Conservation (phyloP, 1,284 basidiomycete species). For the Schizopora paradoxa region DNA sequence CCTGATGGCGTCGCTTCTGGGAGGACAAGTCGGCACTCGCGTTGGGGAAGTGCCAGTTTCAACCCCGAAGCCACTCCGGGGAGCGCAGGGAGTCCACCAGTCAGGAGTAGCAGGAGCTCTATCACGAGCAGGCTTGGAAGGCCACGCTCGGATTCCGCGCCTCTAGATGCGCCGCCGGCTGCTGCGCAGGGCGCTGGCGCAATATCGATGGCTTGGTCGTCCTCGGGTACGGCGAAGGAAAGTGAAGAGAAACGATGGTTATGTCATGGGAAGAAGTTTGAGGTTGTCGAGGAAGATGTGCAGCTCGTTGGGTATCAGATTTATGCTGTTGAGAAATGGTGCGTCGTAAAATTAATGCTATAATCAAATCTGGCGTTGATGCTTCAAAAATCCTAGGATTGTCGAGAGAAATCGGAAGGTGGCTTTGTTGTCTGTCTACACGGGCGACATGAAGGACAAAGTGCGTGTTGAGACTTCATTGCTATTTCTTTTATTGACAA, state of each 20-base stretch:
- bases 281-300: constrained; percentile 41
- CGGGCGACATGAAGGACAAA: constrained; percentile 63
- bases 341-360: constrained; percentile 21
- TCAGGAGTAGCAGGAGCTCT: too few species aligned
- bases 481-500: constrained; percentile 5
- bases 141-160: constrained; percentile 9
- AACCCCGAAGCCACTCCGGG: too few species aligned
- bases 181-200: background rate
- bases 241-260: constrained; percentile 10
- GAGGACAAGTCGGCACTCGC: too few species aligned
- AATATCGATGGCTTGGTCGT: too few species aligned
- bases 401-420: constrained; percentile 57
- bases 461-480: constrained; percentile 28
- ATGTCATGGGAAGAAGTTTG: constrained; percentile 30
- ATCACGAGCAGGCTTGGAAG: constrained; percentile 5
- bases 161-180: constrained; percentile 8
- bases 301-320: constrained; percentile 62
- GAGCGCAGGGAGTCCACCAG: too few species aligned
- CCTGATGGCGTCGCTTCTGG: too few species aligned
- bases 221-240: too few species aligned
- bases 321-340: constrained; percentile 82
- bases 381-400: constrained; percentile 47
- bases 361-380: background rate
- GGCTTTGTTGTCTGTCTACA: constrained; percentile 64
- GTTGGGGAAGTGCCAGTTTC: too few species aligned